Evolutionary conservation across 148 eudicot species (phyloP).

Genomic region (Rhododendron simsii): DNA sequence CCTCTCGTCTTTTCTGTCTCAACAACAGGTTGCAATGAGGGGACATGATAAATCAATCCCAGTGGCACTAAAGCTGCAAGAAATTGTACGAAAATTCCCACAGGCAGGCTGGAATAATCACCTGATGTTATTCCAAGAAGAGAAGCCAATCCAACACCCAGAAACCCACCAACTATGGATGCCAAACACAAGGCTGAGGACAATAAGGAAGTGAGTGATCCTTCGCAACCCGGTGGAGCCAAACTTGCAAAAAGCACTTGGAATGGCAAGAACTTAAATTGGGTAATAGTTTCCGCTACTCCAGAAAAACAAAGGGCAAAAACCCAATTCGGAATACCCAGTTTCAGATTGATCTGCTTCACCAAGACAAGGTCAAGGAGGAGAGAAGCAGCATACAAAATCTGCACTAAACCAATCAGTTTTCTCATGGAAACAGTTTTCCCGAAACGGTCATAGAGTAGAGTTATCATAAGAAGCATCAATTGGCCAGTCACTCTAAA

Average conservation of each 20-base stretch:
- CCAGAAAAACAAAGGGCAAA: constrained; percentile 80
- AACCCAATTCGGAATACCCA: constrained; percentile 60
- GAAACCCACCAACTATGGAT: constrained; percentile 64
- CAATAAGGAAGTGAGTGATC: constrained; percentile 77
- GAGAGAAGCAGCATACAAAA: constrained; percentile 63
- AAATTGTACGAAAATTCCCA: constrained; percentile 65
- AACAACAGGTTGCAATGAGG: constrained; percentile 22
- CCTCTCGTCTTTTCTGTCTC: constrained; percentile 48
- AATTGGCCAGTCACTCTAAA: constrained; percentile 71
- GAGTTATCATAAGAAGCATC: constrained; percentile 46
- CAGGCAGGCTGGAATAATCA: constrained; percentile 54
- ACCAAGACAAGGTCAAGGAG: constrained; percentile 73
- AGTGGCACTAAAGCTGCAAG: constrained; percentile 72
- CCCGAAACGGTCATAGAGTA: constrained; percentile 61
- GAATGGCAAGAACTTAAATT: constrained; percentile 74
- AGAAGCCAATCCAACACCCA: constrained; percentile 76
- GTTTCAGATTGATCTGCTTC: constrained; percentile 50
- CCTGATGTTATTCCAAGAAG: constrained; percentile 59
- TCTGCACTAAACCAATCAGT: constrained; percentile 45
- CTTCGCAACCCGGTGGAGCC: constrained; percentile 89
- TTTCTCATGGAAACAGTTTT: constrained; percentile 55
- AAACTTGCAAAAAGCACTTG: constrained; percentile 76
- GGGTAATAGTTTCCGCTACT: constrained; percentile 67
- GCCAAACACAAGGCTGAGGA: constrained; percentile 79
- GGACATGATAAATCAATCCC: constrained; percentile 51